Conservation (phyloP, 805 yeast genomes). For the Starmerella geochares region DNA sequence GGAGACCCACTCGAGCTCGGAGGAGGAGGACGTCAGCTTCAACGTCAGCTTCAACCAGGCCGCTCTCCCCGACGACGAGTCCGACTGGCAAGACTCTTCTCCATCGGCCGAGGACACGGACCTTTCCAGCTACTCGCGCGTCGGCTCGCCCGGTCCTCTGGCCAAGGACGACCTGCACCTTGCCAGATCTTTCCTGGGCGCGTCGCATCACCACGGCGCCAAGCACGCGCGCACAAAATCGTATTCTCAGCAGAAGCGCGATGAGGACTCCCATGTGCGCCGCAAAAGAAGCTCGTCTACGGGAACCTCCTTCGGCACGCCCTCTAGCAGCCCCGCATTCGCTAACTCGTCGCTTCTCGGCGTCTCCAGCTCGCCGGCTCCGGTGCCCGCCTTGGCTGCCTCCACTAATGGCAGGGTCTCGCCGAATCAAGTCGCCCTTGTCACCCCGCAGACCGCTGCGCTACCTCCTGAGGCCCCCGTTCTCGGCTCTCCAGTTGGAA, state of each 20-base stretch:
- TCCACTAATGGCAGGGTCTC: background rate
- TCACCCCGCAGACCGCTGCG: background rate
- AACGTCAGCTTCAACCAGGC: constrained; percentile 6
- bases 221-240: background rate
- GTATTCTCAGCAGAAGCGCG: constrained; percentile 3
- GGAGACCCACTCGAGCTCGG: constrained; percentile 17
- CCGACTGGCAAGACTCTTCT: constrained; percentile 6
- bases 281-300: constrained; percentile 5
- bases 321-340: background rate
- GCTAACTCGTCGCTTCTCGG: background rate
- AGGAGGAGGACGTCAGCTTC: constrained; percentile 35
- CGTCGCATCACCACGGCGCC: constrained; percentile 4
- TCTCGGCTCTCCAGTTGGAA: no score
- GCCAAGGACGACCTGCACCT: constrained; percentile 3
- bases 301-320: constrained; percentile 3
- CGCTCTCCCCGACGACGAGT: constrained; percentile 2
- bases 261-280: background rate
- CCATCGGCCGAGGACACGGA: background rate
- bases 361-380: background rate
- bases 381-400: background rate
- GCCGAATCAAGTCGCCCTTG: background rate
- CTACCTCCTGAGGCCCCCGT: background rate
- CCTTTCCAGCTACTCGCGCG: background rate
- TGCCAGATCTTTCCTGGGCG: constrained; percentile 11
- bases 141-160: background rate